Evolutionary conservation across 148 eudicot genomes (phyloP).

Genomic region (Arbutus unedo): DNA sequence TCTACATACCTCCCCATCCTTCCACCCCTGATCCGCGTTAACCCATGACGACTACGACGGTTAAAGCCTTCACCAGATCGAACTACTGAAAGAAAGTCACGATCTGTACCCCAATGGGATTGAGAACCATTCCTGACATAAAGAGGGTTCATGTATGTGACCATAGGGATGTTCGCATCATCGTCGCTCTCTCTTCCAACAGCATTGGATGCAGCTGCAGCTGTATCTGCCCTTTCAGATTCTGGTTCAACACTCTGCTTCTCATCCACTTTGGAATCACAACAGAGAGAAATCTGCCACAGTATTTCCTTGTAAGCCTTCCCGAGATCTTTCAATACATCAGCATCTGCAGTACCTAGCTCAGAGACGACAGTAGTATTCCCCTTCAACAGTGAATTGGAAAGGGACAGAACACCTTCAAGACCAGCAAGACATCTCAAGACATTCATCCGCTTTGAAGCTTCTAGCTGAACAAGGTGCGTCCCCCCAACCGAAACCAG

Average conservation of each 20-base stretch:
- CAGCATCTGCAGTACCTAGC: slow-evolving; percentile 86
- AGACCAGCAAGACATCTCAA: slow-evolving; percentile 72
- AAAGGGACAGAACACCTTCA: slow-evolving; percentile 76
- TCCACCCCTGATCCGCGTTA: slow-evolving; percentile 84
- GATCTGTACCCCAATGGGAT: slow-evolving; percentile 74
- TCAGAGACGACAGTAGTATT: slow-evolving; percentile 74
- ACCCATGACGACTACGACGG: slow-evolving; percentile 86
- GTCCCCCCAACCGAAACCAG: slow-evolving; percentile 54
- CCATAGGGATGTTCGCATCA: slow-evolving; percentile 53
- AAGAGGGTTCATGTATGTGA: slow-evolving; percentile 80
- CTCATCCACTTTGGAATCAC: slow-evolving; percentile 75
- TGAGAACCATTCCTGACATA: slow-evolving; percentile 63
- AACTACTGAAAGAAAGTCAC: slow-evolving; percentile 78
- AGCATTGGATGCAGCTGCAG: slow-evolving; percentile 44
- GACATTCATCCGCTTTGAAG: slow-evolving; percentile 47
- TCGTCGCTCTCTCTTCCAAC: slow-evolving; percentile 94
- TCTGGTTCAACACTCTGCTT: slow-evolving; percentile 57
- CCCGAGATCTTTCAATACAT: slow-evolving; percentile 90
- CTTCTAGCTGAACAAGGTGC: slow-evolving; percentile 62
- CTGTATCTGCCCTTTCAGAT: slow-evolving; percentile 57
- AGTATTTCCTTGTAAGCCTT: slow-evolving; percentile 72
- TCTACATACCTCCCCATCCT: slow-evolving; percentile 80
- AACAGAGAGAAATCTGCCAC: slow-evolving; percentile 82
- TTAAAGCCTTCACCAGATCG: slow-evolving; percentile 79
- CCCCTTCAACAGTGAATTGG: slow-evolving; percentile 79